Percentiles rank a stretch among this genome's conserved stretches.
phyloP scores from a whole-genome alignment of 163 green algal genomes.

The Scenedesmus sp. region DNA sequence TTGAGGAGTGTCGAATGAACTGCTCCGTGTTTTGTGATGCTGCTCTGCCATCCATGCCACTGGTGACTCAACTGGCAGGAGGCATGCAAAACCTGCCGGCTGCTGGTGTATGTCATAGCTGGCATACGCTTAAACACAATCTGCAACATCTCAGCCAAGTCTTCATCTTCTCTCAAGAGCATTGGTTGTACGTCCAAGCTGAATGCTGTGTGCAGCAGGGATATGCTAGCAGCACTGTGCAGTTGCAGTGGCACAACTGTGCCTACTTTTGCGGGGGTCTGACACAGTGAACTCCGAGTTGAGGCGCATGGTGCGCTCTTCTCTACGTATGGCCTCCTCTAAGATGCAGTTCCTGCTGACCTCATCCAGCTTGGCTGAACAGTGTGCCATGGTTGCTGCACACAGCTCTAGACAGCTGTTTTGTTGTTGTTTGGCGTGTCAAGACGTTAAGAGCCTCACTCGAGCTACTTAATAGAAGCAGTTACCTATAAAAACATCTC shows the following conservation, averaged over 20 bases:
- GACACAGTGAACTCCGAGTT: slow-evolving; percentile 25
- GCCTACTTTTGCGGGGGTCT: slow-evolving; percentile 18
- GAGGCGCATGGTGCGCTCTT: slow-evolving; percentile 9
- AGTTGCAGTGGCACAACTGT: background rate
- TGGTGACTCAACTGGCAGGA: too few species aligned
- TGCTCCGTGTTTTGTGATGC: too few species aligned
- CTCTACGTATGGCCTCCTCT: slow-evolving; percentile 29
- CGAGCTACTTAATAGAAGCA: too few species aligned
- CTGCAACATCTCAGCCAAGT: too few species aligned
- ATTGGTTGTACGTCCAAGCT: too few species aligned
- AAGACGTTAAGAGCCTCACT: too few species aligned
- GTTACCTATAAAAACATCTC: background rate
- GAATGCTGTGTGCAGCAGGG: background rate
- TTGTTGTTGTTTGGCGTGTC: background rate
- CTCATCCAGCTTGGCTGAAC: slow-evolving; percentile 39
- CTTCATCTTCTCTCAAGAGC: too few species aligned
- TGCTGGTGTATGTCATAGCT: too few species aligned
- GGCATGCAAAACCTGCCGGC: too few species aligned
- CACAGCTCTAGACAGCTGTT: background rate
- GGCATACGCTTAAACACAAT: too few species aligned
- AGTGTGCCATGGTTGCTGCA: slow-evolving; percentile 27
- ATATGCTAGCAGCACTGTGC: background rate
- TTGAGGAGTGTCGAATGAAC: background rate
- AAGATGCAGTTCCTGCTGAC: slow-evolving; percentile 29
- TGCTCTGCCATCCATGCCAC: too few species aligned